Conservation (phyloP, 1,284 basidiomycete species). For the Marasmius oreades region DNA sequence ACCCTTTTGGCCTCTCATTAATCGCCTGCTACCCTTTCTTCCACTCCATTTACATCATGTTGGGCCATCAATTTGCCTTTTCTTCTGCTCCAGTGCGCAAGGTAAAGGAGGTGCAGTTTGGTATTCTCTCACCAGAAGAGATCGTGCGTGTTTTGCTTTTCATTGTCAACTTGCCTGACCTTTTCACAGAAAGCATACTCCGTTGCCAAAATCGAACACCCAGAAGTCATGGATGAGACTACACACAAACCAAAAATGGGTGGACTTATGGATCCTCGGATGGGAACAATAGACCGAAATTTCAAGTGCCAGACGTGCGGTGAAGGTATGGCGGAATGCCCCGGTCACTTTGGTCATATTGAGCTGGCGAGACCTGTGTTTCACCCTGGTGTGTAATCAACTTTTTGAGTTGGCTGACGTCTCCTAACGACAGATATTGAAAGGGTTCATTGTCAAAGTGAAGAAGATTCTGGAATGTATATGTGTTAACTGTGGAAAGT, state of each 20-base stretch:
- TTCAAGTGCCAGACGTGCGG: conserved; percentile 99
- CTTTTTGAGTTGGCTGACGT: not conserved
- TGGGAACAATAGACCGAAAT: conserved; percentile 99
- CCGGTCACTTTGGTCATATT: conserved; percentile 98
- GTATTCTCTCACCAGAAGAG: conserved; percentile 99
- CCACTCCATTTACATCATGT: conserved; percentile 42
- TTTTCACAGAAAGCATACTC: conserved; percentile 88
- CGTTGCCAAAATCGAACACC: conserved; percentile 96
- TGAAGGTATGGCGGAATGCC: conserved; percentile 97
- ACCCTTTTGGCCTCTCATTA: not conserved
- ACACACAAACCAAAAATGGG: conserved; percentile 86
- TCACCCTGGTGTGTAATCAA: conserved; percentile 76
- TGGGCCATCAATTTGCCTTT: conserved; percentile 84
- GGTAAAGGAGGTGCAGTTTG: conserved; percentile 98
- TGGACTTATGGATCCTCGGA: conserved; percentile 95
- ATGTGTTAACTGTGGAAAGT: conserved; percentile 97
- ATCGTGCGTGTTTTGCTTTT: conserved; percentile 64
- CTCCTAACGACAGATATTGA: conserved; percentile 6
- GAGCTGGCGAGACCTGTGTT: conserved; percentile 96
- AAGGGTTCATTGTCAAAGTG: conserved; percentile 97
- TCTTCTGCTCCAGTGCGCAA: conserved; percentile 92
- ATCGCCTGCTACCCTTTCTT: not conserved
- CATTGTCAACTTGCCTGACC: conserved; percentile 13
- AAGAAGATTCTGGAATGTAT: conserved; percentile 99
- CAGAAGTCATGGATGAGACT: conserved; percentile 96